A percentile compares a stretch with the other conserved stretches of the same genome.
Conservation (phyloP, 768 basidiomycete species). For the Pleurotus tuber-regium region DNA sequence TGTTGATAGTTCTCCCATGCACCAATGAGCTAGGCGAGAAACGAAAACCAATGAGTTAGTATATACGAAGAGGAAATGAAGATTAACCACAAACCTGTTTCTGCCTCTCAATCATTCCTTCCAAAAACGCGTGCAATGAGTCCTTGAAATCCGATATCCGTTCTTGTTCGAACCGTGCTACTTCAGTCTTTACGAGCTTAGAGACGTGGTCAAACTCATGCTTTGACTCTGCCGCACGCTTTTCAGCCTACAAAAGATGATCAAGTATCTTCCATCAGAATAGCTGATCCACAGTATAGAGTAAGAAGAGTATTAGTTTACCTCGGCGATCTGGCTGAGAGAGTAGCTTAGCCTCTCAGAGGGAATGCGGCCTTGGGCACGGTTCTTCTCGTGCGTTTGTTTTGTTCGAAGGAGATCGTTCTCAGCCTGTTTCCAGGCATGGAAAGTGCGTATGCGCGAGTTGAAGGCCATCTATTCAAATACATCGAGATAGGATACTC, state of each 20-base stretch:
- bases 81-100: conserved; percentile 58
- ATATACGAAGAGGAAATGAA: not conserved
- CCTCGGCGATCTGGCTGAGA: conserved; percentile 82
- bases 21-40: conserved; percentile 59
- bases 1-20: conserved; percentile 86
- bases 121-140: conserved; percentile 77
- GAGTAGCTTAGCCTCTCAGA: conserved; percentile 70
- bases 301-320: conserved; percentile 25
- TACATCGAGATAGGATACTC: not conserved
- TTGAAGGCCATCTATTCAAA: conserved; percentile 73
- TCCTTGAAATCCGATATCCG: conserved; percentile 91
- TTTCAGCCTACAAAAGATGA: conserved; percentile 62
- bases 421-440: conserved; percentile 80
- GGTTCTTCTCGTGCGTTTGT: conserved; percentile 76
- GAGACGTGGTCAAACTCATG: conserved; percentile 89
- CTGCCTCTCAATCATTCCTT: conserved; percentile 84
- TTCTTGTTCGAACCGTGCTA: conserved; percentile 89
- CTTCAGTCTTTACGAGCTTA: conserved; percentile 84
- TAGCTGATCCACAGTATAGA: not conserved
- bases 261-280: not conserved
- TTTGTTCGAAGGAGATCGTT: conserved; percentile 69
- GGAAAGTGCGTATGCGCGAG: conserved; percentile 81
- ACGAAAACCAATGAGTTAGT: conserved; percentile 10
- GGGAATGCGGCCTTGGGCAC: conserved; percentile 71
- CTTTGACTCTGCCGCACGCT: conserved; percentile 77